These are phyloP conservation scores for Suhomyces kunorum DNA, from an alignment of 1,139 yeast species.

Conservation along the genomic window DNA sequence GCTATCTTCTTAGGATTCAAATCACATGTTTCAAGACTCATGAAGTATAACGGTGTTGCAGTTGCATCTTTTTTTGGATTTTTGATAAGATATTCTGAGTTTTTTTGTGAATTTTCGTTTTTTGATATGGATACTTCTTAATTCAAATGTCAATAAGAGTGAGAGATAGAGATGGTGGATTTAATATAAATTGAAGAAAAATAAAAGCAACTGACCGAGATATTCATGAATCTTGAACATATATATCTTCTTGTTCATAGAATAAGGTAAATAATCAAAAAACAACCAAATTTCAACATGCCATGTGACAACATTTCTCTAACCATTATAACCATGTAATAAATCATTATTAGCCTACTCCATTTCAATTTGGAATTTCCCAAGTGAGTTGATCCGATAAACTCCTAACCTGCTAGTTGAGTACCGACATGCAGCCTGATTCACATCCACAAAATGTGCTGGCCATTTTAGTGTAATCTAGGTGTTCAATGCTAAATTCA, in stretches of 20 bases:
- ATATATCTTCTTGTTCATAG: conserved; percentile 2
- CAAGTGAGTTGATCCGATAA: conserved; percentile 4
- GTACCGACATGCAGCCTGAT: background rate
- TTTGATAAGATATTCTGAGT: conserved; percentile 3
- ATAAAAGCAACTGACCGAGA: conserved; percentile 8
- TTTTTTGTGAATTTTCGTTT: conserved; percentile 6
- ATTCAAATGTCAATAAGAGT: conserved; percentile 11
- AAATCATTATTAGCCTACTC: conserved; percentile 12
- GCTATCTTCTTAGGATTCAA: background rate
- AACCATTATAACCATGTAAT: conserved; percentile 7
- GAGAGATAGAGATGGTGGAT: conserved; percentile 3
- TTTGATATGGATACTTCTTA: conserved; percentile 7
- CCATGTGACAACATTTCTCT: conserved; percentile 7
- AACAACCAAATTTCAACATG: conserved; percentile 5
- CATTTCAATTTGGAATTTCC: conserved; percentile 4
- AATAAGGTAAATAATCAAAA: conserved; percentile 4
- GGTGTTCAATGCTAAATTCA: conserved; percentile 18
- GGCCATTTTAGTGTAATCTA: conserved; percentile 4
- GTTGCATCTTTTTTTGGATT: conserved; percentile 5
- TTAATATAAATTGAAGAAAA: background rate
- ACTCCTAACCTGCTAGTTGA: conserved; percentile 6
- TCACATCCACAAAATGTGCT: conserved; percentile 3
- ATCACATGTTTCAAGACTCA: conserved; percentile 2
- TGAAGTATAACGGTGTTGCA: conserved; percentile 1
- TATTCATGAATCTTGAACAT: background rate